Percentiles rank a stretch among this genome's conserved stretches.
Conservation (phyloP, 805 yeast species). For the Kodamaea sagamina region DNA sequence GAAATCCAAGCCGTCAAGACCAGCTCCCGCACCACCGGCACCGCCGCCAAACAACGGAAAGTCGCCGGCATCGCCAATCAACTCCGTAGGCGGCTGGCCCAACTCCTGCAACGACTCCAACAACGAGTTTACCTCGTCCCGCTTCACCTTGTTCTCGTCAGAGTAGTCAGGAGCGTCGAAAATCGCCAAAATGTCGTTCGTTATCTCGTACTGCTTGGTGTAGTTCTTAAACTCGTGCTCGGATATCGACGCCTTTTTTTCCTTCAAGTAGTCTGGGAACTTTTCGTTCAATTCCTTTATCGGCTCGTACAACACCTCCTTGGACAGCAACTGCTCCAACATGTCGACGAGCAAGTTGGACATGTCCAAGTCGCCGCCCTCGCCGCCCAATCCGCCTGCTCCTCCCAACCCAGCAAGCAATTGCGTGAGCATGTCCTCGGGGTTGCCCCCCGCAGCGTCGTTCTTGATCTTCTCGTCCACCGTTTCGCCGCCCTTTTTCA, state of each 20-base stretch:
- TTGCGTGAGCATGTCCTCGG: conserved; percentile 61
- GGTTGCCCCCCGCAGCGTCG: conserved; percentile 42
- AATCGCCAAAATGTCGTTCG: conserved; percentile 58
- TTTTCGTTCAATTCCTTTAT: conserved; percentile 75
- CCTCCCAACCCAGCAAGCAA: conserved; percentile 51
- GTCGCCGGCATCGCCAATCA: conserved; percentile 59
- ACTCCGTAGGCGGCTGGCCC: conserved; percentile 79
- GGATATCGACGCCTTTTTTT: conserved; percentile 47
- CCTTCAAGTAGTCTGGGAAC: conserved; percentile 69
- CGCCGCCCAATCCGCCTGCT: conserved; percentile 33
- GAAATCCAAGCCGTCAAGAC: conserved; percentile 43
- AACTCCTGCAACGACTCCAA: conserved; percentile 71
- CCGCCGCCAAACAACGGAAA: conserved; percentile 48
- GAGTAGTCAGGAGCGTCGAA: conserved; percentile 68
- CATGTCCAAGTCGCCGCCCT: conserved; percentile 55
- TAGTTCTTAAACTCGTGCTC: conserved; percentile 55
- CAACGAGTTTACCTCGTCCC: conserved; percentile 54
- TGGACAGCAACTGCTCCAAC: conserved; percentile 79
- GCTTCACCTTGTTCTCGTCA: conserved; percentile 47
- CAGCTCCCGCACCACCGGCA: conserved; percentile 13
- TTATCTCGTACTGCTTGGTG: conserved; percentile 60
- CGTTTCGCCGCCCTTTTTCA: conserved; percentile 72
- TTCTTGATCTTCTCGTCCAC: conserved; percentile 61
- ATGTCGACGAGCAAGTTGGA: conserved; percentile 66
- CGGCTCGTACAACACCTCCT: conserved; percentile 85